These are phyloP conservation scores for Aspergillus indologenus DNA, from an alignment of 495 filamentous ascomycete species.

Conservation along the genomic window DNA sequence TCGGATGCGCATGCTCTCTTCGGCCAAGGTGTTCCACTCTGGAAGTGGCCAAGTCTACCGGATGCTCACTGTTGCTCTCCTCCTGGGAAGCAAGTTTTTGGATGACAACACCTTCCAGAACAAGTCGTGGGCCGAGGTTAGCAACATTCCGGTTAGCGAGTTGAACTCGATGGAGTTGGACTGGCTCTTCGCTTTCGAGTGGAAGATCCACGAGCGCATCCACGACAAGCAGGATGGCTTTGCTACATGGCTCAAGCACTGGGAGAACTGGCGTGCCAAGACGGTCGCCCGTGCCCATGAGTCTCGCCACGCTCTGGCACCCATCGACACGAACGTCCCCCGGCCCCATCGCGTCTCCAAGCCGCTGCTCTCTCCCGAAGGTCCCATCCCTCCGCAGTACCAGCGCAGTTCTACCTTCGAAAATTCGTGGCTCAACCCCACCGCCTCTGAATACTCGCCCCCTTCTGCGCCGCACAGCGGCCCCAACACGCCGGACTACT, in stretches of 20 bases:
- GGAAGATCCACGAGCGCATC: slow-evolving; percentile 85
- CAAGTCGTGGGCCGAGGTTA: slow-evolving; percentile 97
- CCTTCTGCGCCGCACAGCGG: slow-evolving; percentile 67
- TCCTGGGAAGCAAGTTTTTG: slow-evolving; percentile 95
- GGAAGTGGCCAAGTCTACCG: slow-evolving; percentile 79
- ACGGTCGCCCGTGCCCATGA: slow-evolving; percentile 53
- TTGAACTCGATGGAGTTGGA: slow-evolving; percentile 88
- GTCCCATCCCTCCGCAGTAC: slow-evolving; percentile 50
- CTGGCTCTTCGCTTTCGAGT: slow-evolving; percentile 83
- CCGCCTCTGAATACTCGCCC: slow-evolving; percentile 61
- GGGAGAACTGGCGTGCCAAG: slow-evolving; percentile 73
- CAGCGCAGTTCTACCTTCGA: slow-evolving; percentile 48
- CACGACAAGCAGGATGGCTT: slow-evolving; percentile 76
- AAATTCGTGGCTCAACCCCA: slow-evolving; percentile 51
- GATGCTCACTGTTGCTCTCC: slow-evolving; percentile 81
- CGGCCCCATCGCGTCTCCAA: slow-evolving; percentile 45
- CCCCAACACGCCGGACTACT: slow-evolving; percentile 59
- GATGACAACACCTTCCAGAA: slow-evolving; percentile 99
- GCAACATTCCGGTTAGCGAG: slow-evolving; percentile 81
- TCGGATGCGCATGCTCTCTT: slow-evolving; percentile 72
- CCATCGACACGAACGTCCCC: slow-evolving; percentile 65
- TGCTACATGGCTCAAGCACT: slow-evolving; percentile 75
- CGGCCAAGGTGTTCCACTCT: slow-evolving; percentile 51
- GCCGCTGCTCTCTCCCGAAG: slow-evolving; percentile 49
- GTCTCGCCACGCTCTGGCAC: slow-evolving; percentile 58